Evolutionary conservation across 2,329 filamentous ascomycete genomes (phyloP).

Genomic region (Plectosphaerella plurivora): DNA sequence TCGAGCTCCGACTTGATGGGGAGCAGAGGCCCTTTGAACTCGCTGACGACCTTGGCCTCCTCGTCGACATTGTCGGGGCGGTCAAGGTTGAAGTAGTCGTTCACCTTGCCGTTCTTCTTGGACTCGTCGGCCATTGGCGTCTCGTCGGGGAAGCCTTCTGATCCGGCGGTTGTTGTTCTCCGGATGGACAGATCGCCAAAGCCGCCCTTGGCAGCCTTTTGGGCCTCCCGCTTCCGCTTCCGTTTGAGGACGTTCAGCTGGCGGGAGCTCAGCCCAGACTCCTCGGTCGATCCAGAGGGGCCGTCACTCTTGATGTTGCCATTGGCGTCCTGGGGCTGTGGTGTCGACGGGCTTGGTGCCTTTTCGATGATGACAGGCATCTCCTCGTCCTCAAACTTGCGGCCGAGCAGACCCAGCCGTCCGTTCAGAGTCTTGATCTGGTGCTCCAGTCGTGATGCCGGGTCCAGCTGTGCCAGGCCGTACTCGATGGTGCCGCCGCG

Average conservation of each 20-base stretch:
- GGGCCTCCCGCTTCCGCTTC: conserved; percentile 85
- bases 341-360: conserved; percentile 40
- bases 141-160: conserved; percentile 59
- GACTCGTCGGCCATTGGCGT: conserved; percentile 49
- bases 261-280: conserved; percentile 76
- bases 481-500: conserved; percentile 86
- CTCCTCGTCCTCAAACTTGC: conserved; percentile 81
- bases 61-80: conserved; percentile 75
- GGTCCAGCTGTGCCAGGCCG: conserved; percentile 74
- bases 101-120: conserved; percentile 59
- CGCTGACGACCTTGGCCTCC: conserved; percentile 85
- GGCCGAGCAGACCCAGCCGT: conserved; percentile 78
- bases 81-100: conserved; percentile 90
- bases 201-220: conserved; percentile 80
- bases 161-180: conserved; percentile 54
- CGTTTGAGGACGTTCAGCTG: conserved; percentile 93
- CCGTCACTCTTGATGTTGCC: conserved; percentile 32
- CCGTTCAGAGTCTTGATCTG: conserved; percentile 85
- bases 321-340: conserved; percentile 30
- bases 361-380: conserved; percentile 50
- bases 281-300: conserved; percentile 48
- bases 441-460: conserved; percentile 73
- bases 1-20: conserved; percentile 85
- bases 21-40: conserved; percentile 82
- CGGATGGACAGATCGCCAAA: conserved; percentile 81